Percentiles rank a stretch among this genome's conserved stretches.
Conservation (phyloP, 176 grass and related monocot species). For the Zea mays region Zm-B73-REFERENCE-NAM-5.0 NC_050102.1:96354501-96355000, state of each 20-base stretch:
- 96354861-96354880: neutral
- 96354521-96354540: neutral
- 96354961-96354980: no score
- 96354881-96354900: neutral
- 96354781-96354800: neutral
- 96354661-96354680: slow-evolving; percentile 28
- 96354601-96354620: slow-evolving; percentile 4
- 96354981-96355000: no score
- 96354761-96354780: neutral
- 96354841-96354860: neutral
- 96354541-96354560: neutral
- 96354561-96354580: neutral
- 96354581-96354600: neutral
- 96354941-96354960: no score
- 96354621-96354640: neutral
- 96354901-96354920: neutral
- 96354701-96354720: slow-evolving; percentile 25
- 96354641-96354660: neutral
- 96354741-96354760: neutral
- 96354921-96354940: no score
- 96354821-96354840: neutral
- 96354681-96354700: slow-evolving; percentile 46
- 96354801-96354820: neutral
- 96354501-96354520: neutral
- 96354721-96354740: slow-evolving; percentile 10